These are phyloP conservation scores for Phytophthora syringae DNA, from an alignment of 352 stramenopile species.

Conservation along the genomic window DNA sequence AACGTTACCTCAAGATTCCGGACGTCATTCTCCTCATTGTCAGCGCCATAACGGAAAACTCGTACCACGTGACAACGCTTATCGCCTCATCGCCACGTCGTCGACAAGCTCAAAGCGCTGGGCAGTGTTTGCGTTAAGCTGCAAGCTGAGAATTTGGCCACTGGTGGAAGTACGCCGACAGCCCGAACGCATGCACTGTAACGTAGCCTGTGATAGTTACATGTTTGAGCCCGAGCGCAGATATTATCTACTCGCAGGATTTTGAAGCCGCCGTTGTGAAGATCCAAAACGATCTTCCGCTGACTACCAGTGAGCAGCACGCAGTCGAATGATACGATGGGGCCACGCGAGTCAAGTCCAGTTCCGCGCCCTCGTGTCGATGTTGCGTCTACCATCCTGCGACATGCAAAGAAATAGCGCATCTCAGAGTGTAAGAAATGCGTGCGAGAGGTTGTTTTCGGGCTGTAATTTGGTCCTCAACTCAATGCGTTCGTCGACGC, in stretches of 20 bases:
- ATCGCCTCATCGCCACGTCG: neutral
- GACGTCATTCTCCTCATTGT: conserved; percentile 9
- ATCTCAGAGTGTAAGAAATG: conserved; percentile 4
- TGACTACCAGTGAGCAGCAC: neutral
- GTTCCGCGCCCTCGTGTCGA: neutral
- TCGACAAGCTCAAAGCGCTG: neutral
- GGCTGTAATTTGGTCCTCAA: neutral
- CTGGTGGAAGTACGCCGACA: neutral
- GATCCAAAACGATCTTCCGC: conserved; percentile 1
- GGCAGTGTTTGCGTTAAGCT: neutral
- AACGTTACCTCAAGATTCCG: conserved; percentile 10
- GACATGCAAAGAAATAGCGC: conserved; percentile 1
- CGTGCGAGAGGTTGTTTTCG: conserved; percentile 10
- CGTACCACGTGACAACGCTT: neutral
- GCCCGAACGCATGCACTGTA: neutral
- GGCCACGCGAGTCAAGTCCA: neutral
- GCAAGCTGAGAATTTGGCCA: neutral
- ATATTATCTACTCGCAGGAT: neutral
- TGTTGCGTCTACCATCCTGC: conserved; percentile 1
- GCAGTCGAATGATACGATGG: conserved; percentile 1
- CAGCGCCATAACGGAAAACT: neutral
- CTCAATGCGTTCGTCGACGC: neutral
- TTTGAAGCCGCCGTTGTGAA: conserved; percentile 9
- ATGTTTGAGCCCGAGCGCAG: neutral
- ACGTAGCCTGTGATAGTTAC: neutral